phyloP scores from a whole-genome alignment of 257 asterid species.

The Voacanga thouarsii region DNA sequence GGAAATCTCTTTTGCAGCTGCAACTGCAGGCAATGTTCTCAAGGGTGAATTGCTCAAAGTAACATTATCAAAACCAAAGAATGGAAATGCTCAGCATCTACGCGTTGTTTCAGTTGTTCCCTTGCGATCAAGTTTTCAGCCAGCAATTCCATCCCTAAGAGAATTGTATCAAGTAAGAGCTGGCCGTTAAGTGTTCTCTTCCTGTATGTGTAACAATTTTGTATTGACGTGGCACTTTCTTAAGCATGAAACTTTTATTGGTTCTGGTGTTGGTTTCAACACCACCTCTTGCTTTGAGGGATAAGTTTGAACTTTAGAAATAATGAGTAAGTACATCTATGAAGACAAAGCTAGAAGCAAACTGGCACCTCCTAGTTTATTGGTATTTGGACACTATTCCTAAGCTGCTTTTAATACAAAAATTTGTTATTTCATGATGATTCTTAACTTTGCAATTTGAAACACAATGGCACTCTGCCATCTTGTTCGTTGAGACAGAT shows the following conservation, averaged over 20 bases:
- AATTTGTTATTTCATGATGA: neutral
- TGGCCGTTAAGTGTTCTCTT: constrained; percentile 17
- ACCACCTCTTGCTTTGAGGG: neutral
- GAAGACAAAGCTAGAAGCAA: neutral
- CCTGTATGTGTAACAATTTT: neutral
- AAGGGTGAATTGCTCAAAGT: constrained; percentile 82
- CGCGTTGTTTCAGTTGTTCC: constrained; percentile 77
- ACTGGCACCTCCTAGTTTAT: neutral
- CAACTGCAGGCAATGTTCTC: constrained; percentile 50
- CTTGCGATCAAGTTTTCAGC: constrained; percentile 58
- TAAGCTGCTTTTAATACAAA: too few relatives aligned
- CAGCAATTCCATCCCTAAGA: constrained; percentile 60
- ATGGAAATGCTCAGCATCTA: constrained; percentile 74
- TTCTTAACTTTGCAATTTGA: neutral
- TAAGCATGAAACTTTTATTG: neutral
- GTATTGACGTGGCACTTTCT: neutral
- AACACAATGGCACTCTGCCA: neutral
- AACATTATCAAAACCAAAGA: constrained; percentile 71
- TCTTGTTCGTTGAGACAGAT: neutral
- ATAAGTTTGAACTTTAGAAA: neutral
- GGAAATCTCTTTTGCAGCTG: constrained; percentile 34
- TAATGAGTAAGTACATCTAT: neutral
- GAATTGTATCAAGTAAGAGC: constrained; percentile 41
- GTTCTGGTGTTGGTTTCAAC: neutral
- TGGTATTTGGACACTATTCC: neutral